A percentile compares a stretch with the other conserved stretches of the same genome.
phyloP scores from a whole-genome alignment of 352 stramenopile species.

The Phytophthora capsici region DNA sequence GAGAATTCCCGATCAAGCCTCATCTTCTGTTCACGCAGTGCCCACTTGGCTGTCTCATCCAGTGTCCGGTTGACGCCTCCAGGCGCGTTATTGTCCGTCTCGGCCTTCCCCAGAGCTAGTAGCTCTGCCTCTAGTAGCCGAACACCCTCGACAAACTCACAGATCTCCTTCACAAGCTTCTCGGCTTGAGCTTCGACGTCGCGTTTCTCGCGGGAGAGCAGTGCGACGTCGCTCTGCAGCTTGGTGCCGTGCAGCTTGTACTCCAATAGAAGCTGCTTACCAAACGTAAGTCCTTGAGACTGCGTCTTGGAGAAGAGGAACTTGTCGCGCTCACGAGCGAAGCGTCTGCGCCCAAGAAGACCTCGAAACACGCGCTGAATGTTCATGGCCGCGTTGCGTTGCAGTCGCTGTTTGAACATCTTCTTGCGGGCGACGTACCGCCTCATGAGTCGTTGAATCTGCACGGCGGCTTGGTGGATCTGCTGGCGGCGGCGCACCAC shows the following conservation, averaged over 20 bases:
- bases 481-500: constrained; percentile 63
- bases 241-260: constrained; percentile 95
- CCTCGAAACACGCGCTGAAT: constrained; percentile 93
- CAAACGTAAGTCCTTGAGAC: constrained; percentile 94
- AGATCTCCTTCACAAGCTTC: constrained; percentile 92
- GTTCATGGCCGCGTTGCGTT: constrained; percentile 65
- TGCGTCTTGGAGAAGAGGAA: constrained; percentile 95
- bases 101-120: constrained; percentile 90
- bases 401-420: constrained; percentile 53
- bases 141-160: constrained; percentile 94
- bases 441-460: constrained; percentile 86
- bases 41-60: constrained; percentile 87
- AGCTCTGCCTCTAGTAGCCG: constrained; percentile 93
- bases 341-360: constrained; percentile 80
- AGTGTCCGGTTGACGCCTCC: constrained; percentile 48
- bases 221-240: constrained; percentile 93
- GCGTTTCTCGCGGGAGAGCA: constrained; percentile 91
- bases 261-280: constrained; percentile 95
- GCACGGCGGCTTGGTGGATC: constrained; percentile 60
- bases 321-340: constrained; percentile 90
- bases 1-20: constrained; percentile 95
- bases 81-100: constrained; percentile 82
- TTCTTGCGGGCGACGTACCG: constrained; percentile 60
- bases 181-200: constrained; percentile 91
- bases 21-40: constrained; percentile 94